phyloP scores from a whole-genome alignment of 2,329 filamentous ascomycete species.

The Alternaria viburni region DNA sequence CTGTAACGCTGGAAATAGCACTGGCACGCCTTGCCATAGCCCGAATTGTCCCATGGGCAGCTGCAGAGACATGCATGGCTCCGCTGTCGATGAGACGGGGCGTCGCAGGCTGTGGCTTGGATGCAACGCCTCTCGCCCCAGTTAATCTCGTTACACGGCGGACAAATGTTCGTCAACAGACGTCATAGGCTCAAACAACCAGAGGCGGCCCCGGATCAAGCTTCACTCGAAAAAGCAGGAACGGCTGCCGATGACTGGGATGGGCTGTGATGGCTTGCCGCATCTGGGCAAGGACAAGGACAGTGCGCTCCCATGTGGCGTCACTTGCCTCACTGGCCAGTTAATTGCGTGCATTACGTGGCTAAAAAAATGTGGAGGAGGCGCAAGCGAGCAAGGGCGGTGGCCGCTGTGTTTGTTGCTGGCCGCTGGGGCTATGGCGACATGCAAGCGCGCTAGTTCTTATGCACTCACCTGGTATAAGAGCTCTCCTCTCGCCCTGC shows the following conservation, averaged over 20 bases:
- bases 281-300: slow-evolving; percentile 17
- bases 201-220: not conserved
- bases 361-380: slow-evolving; percentile 21
- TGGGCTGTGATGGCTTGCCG: slow-evolving; percentile 9
- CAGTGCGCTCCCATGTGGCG: slow-evolving; percentile 26
- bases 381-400: slow-evolving; percentile 26
- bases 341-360: slow-evolving; percentile 28
- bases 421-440: slow-evolving; percentile 7
- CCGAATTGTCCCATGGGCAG: not conserved
- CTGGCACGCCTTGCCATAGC: not conserved
- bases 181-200: slow-evolving; percentile 2
- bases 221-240: slow-evolving; percentile 1
- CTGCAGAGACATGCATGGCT: not conserved
- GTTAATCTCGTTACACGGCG: not conserved
- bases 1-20: slow-evolving; percentile 4
- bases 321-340: slow-evolving; percentile 28
- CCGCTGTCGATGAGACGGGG: not conserved
- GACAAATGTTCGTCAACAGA: not conserved
- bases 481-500: slow-evolving; percentile 19
- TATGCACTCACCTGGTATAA: slow-evolving; percentile 24
- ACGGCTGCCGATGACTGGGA: not conserved
- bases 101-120: not conserved
- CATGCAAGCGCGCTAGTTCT: slow-evolving; percentile 11
- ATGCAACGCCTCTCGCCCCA: not conserved
- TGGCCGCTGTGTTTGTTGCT: slow-evolving; percentile 33